Evolutionary conservation across 129 eudicot species (phyloP).

Genomic region (Tagetes erecta): DNA sequence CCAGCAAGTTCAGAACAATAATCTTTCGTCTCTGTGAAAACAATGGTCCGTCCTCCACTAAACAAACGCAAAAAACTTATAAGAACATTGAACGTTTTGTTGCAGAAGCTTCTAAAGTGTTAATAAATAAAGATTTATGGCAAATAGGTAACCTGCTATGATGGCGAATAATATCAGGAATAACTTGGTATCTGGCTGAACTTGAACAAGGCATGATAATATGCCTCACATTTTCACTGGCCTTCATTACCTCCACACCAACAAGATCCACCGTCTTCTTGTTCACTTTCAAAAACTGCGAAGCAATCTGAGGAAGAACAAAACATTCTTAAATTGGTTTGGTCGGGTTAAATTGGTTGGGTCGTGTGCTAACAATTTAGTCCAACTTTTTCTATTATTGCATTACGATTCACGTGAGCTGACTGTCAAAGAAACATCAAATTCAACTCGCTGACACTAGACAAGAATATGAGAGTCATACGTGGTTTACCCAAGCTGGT

Average conservation of each 20-base stretch:
- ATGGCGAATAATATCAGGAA: conserved; percentile 92
- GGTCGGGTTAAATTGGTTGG: no score
- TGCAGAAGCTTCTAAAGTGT: background rate
- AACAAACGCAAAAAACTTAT: background rate
- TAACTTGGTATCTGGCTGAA: conserved; percentile 74
- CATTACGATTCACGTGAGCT: background rate
- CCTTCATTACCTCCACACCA: conserved; percentile 70
- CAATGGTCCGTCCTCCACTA: conserved; percentile 88
- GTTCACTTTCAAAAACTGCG: conserved; percentile 64
- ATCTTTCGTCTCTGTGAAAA: conserved; percentile 85
- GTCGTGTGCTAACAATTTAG: background rate
- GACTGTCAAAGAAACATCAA: conserved; percentile 15
- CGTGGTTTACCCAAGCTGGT: conserved; percentile 85
- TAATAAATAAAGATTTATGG: background rate
- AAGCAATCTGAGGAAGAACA: conserved; percentile 48
- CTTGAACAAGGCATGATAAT: conserved; percentile 77
- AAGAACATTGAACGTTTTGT: background rate
- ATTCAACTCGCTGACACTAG: background rate
- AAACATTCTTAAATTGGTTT: background rate
- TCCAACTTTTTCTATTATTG: background rate
- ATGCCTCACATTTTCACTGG: conserved; percentile 69
- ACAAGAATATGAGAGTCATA: conserved; percentile 32
- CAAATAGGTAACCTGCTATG: conserved; percentile 69
- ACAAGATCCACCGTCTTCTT: conserved; percentile 77
- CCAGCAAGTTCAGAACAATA: conserved; percentile 83